Base-by-base conservation (phyloP, 345 rosid genomes). In the Melaleuca alternifolia region DNA sequence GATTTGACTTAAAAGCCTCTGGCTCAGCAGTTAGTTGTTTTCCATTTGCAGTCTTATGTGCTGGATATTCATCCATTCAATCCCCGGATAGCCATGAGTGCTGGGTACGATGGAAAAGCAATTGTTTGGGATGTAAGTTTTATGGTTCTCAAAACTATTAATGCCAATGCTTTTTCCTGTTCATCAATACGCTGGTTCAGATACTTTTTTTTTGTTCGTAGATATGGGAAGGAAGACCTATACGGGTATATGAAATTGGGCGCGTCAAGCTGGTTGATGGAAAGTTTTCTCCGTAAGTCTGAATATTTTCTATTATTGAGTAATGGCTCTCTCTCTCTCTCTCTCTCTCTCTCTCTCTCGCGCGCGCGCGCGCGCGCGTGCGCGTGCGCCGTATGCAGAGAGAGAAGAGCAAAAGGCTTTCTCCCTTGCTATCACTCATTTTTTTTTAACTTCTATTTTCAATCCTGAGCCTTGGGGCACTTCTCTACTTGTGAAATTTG, bases 151-250 rank as follows among this genome's bases (percentile, higher is more conserved):
- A 18, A 51, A 77, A 11, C 85, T 41, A 20, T 30, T 33, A 71
- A 86, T 85, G 53, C 51, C 61, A 41, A 28, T 41, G 71, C 28
- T 52, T 75, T 57, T 52, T 54, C 48, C 59, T 51, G 52, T n/a
- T 83, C 76, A 56, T 84, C 24, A 28, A 79, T 57, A 51, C 82
- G 88, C 24, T 86, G 82, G 41, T 48, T 71, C 57, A 84, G 33
- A 15, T 88, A 56, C 87, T 76, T 86, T 89, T 84, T 84, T 28
- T 84, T 87, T 77, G 82, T 86, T 89, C 90, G 52, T 86, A 97
- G 99, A 97, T 97, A 92, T 97, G 99, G 99, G 98, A 95, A 92
- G 99, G 99, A 87, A 91, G 90, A 84, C 97, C 99, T 83, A 95
- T 97, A 90, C 92, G 92, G 86, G 93, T 89, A 86, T 96, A 96